Evolutionary conservation across 768 basidiomycete species (phyloP), one percentile per base, ranked within the genome.

Genomic region (Auriscalpium orientale): DNA sequence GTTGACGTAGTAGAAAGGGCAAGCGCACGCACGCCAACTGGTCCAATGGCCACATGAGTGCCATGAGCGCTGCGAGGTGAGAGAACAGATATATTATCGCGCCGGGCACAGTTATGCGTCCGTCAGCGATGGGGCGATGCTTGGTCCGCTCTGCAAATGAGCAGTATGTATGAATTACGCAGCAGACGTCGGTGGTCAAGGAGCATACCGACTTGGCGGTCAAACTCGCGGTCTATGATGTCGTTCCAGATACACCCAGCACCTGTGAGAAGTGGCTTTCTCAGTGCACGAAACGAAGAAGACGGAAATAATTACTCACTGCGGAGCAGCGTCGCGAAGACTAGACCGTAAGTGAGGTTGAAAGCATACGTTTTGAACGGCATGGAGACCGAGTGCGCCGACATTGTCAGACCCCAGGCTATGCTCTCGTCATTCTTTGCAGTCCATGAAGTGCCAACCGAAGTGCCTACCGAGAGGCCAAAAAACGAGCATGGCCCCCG

Each of bases 351-450:
- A 15, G n/a, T 43, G 15, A 53, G 40, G n/a, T 43, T 43, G 15
- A 44, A 22, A 8, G 50, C 46, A 21, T 57, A 52, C 5, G 44
- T 45, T 8, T 38, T 36, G 3, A 59, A 52, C 10, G 60, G 45
- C 12, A 64, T 49, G 9, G 45, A 50, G 38, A 58, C 21, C 16
- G 56, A 40, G 46, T 57, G 61, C 1, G 61, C 64, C 1, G 64
- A 58, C 65, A 66, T 62, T 1, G 58, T 54, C 36, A 63, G 43
- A 34, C 53, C 59, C 56, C 59, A 66, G 8, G 60, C 65, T 66
- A 13, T 48, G 13, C 13, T 48, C 18, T 13, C 18, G 6, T 15
- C 40, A 43, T 43, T 1, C 9, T 37, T 37, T 37, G 35, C 18
- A 34, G 33, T 28, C 16, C 13, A 16, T 6, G n/a, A n/a, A 16